phyloP scores from a whole-genome alignment of 139 green algal genomes.

The Haematococcus sp. region DNA sequence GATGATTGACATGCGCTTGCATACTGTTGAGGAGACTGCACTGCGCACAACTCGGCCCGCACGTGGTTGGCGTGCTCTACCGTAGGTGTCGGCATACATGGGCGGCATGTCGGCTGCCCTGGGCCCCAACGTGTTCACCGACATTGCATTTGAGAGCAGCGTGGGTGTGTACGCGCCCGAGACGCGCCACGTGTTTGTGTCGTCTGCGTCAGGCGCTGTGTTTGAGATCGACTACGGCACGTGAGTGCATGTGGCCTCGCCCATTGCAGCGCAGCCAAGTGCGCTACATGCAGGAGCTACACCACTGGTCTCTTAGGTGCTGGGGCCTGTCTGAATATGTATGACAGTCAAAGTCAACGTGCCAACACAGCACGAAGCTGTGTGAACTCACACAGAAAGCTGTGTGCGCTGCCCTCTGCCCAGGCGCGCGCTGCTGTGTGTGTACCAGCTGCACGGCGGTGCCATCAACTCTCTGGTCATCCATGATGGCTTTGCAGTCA shows the following conservation, averaged over 20 bases:
- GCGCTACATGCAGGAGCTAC: no score
- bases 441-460: slow-evolving; percentile 72
- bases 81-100: slow-evolving; percentile 26
- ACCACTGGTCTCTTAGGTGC: no score
- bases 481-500: slow-evolving; percentile 69
- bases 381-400: not conserved
- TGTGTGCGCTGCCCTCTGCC: not conserved
- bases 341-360: no score
- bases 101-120: slow-evolving; percentile 30
- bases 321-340: no score
- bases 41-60: no score
- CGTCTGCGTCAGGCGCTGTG: slow-evolving; percentile 57
- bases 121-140: slow-evolving; percentile 74
- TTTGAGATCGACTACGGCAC: slow-evolving; percentile 65
- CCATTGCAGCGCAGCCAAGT: no score
- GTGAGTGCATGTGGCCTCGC: no score
- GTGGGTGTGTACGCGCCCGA: slow-evolving; percentile 22
- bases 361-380: no score
- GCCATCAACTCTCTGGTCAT: slow-evolving; percentile 65
- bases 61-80: no score
- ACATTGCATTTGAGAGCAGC: slow-evolving; percentile 71
- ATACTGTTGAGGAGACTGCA: no score
- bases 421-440: slow-evolving; percentile 51
- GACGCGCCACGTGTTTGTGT: slow-evolving; percentile 41
- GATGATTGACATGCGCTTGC: no score